phyloP scores from a whole-genome alignment of 176 grass and related monocot species.

The Lolium perenne region DNA sequence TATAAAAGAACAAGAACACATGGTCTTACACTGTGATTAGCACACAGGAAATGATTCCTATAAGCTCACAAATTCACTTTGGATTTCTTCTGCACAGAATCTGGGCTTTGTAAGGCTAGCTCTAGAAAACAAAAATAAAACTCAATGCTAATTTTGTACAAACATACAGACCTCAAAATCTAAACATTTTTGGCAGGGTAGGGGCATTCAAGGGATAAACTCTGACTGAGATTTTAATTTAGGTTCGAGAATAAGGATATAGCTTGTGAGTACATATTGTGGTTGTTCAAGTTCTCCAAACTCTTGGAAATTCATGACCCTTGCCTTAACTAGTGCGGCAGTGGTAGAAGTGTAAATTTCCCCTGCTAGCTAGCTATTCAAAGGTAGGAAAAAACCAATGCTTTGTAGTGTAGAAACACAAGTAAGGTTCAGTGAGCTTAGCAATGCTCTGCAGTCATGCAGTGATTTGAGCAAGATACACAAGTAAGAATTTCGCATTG shows the following conservation, averaged over 20 bases:
- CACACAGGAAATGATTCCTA: background rate
- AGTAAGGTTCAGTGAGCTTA: background rate
- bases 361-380: background rate
- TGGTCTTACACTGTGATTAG: background rate
- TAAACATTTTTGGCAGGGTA: background rate
- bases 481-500: no score
- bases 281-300: constrained; percentile 6
- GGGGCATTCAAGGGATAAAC: background rate
- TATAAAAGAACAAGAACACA: background rate
- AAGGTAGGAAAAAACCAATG: background rate
- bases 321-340: background rate
- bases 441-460: background rate
- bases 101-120: background rate
- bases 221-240: background rate
- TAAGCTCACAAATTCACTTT: background rate
- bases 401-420: background rate
- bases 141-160: no score
- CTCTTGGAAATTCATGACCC: background rate
- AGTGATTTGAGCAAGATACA: no score
- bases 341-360: background rate
- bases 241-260: background rate
- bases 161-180: background rate
- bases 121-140: no score
- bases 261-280: background rate
- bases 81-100: constrained; percentile 16